Conservation (phyloP, 2,329 filamentous ascomycete genomes). For the Tolypocladium album region DNA sequence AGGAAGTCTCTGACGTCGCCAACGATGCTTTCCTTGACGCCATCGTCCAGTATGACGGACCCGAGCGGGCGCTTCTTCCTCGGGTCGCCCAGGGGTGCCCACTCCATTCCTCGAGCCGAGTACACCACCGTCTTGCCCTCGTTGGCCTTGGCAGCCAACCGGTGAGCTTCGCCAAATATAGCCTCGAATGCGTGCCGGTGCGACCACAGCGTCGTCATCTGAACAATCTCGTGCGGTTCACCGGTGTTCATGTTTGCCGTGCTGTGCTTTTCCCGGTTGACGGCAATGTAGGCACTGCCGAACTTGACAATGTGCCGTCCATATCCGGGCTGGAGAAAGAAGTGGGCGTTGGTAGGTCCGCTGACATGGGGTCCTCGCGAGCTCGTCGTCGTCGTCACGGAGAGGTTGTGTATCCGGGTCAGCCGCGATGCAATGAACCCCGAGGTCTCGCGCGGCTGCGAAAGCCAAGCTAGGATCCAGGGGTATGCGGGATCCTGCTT, state of each 20-base stretch:
- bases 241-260: slow-evolving; percentile 75
- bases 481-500: slow-evolving; percentile 87
- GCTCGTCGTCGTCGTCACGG: slow-evolving; percentile 47
- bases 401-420: slow-evolving; percentile 49
- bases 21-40: slow-evolving; percentile 72
- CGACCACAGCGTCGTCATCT: slow-evolving; percentile 81
- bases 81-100: slow-evolving; percentile 75
- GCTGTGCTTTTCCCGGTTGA: slow-evolving; percentile 75
- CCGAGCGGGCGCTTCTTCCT: slow-evolving; percentile 77
- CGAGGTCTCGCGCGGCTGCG: slow-evolving; percentile 58
- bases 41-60: slow-evolving; percentile 77
- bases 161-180: slow-evolving; percentile 79
- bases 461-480: slow-evolving; percentile 93
- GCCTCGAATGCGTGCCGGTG: slow-evolving; percentile 84
- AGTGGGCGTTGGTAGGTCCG: slow-evolving; percentile 65
- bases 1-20: slow-evolving; percentile 77
- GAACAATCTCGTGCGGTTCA: slow-evolving; percentile 88
- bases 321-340: slow-evolving; percentile 83
- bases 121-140: slow-evolving; percentile 94
- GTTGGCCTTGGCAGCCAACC: slow-evolving; percentile 64
- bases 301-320: slow-evolving; percentile 83
- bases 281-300: slow-evolving; percentile 74
- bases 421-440: slow-evolving; percentile 49
- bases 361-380: slow-evolving; percentile 47
- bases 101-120: slow-evolving; percentile 72